Percentiles rank a stretch among this genome's conserved stretches.
Conservation (phyloP, 2,329 filamentous ascomycete species). For the Ophiostoma ulmi region DNA sequence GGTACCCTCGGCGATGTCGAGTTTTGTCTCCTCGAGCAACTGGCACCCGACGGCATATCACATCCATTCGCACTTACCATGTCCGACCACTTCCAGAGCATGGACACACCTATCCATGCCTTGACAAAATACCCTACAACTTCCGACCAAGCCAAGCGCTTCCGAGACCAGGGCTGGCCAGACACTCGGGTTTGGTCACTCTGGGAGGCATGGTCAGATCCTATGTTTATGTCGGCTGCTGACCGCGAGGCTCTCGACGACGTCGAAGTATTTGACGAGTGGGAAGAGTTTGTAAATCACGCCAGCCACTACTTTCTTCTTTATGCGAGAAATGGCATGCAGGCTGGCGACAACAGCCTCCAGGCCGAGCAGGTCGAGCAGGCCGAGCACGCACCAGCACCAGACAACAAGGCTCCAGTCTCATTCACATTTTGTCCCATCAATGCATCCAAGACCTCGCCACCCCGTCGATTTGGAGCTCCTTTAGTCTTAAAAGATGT, state of each 20-base stretch:
- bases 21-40: constrained; percentile 84
- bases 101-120: constrained; percentile 72
- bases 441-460: constrained; percentile 35
- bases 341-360: neutral
- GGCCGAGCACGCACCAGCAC: neutral
- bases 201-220: constrained; percentile 77
- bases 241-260: constrained; percentile 60
- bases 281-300: constrained; percentile 89
- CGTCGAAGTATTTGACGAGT: constrained; percentile 86
- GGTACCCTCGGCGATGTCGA: constrained; percentile 56
- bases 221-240: constrained; percentile 55
- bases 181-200: constrained; percentile 60
- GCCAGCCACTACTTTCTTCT: constrained; percentile 79
- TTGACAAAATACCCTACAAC: constrained; percentile 64
- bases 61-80: constrained; percentile 86
- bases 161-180: constrained; percentile 63
- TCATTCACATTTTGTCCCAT: constrained; percentile 2
- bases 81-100: constrained; percentile 75
- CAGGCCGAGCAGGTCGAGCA: neutral
- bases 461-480: constrained; percentile 57
- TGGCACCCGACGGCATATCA: constrained; percentile 67
- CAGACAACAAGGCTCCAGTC: neutral
- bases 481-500: constrained; percentile 40
- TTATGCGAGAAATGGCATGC: constrained; percentile 42
- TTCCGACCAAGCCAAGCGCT: constrained; percentile 62